Evolutionary conservation across 2,329 filamentous ascomycete species (phyloP), one percentile per base, ranked within the genome.

Genomic region (Graphium sp.): DNA sequence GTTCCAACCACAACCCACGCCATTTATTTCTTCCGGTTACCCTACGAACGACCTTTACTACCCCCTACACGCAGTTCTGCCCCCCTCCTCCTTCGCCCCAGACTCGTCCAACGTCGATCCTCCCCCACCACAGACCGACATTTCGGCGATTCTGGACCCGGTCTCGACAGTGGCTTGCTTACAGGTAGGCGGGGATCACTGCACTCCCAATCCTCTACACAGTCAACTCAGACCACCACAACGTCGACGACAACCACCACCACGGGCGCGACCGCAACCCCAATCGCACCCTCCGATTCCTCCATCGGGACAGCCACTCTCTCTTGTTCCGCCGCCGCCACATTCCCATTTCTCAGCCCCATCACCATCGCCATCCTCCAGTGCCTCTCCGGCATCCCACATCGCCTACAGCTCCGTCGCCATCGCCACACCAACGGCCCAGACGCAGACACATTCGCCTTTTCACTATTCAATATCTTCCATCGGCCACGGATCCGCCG

Each of bases 1-100:
- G 63, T 69, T 64, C 51, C 58, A 65, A 47, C 57, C 63, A 42
- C 58, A 65, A 39, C 52, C 60, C 31, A 60, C 58, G 30, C 55
- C 62, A 31, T 63, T 56, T 37, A 46, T 52, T 38, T 47, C 54
- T 39, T 57, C 55, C 41, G 52, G 47, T 39, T 52, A 50, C 38
- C 17, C 7, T 17, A 19, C 18, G 20, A 8, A 22, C 8, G 8
- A 25, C 23, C 23, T 25, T 14, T n/a, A 3, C 23, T 10, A 10
- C 23, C 23, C 23, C 23, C 23, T 9, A 14, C 23, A 10, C 9
- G 8, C 9, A 14, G 22, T 22, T 32, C 18, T 22, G 9, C 20
- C 8, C 8, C 8, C 8, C 24, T 8, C 17, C 17, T 29, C 27
- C 11, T 13, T 30, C 22, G 19, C 25, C 12, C 23, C 32, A 17